Conservation (phyloP, 106 monocot genomes). For the Agapanthus africanus region DNA sequence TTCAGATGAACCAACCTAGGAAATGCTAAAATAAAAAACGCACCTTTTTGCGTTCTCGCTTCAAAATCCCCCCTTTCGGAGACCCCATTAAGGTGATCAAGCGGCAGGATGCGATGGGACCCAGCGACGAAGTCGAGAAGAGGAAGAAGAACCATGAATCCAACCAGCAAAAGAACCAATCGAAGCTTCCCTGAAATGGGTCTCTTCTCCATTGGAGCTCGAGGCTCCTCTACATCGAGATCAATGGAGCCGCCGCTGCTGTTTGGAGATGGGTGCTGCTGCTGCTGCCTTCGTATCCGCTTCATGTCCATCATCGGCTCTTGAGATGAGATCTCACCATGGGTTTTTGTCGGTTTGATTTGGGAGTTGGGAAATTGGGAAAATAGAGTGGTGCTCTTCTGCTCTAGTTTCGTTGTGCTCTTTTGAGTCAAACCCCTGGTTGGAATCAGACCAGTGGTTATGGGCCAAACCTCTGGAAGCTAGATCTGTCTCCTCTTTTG, state of each 20-base stretch:
- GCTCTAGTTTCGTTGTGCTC: too few species aligned
- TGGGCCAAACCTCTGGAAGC: too few species aligned
- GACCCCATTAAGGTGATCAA: background rate
- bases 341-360: too few species aligned
- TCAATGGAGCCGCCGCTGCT: background rate
- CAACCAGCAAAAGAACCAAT: background rate
- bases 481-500: too few species aligned
- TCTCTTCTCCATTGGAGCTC: slow-evolving; percentile 2
- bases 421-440: too few species aligned
- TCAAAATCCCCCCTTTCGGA: background rate
- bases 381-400: too few species aligned
- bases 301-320: background rate
- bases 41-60: background rate
- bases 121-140: background rate
- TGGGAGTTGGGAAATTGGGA: too few species aligned
- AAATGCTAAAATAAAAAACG: background rate
- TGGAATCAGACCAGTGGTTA: too few species aligned
- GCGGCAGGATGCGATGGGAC: background rate
- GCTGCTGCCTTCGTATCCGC: background rate
- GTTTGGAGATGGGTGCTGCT: background rate
- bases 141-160: background rate
- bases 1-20: too few species aligned
- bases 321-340: background rate
- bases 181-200: background rate
- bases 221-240: background rate